Evolutionary conservation across 345 rosid species (phyloP).

Genomic region (Physaria fendleri): DNA sequence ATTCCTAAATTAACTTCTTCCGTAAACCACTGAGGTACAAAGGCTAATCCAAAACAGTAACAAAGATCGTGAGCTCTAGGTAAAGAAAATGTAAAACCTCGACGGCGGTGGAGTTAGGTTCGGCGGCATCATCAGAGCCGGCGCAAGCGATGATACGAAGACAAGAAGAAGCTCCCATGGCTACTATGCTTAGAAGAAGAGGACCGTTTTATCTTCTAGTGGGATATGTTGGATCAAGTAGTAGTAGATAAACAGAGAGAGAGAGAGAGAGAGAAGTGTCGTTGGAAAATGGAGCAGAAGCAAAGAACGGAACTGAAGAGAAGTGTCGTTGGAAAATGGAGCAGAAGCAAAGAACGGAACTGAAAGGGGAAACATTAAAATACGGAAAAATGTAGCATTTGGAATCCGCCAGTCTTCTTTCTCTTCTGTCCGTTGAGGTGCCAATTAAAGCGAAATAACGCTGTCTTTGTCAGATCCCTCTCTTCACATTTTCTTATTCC

Average conservation of each 20-base stretch:
- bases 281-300: constrained; percentile 29
- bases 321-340: constrained; percentile 27
- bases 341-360: constrained; percentile 19
- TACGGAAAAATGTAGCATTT: constrained; percentile 10
- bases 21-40: neutral
- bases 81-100: constrained; percentile 27
- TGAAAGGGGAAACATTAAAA: constrained; percentile 6
- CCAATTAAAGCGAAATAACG: constrained; percentile 25
- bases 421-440: constrained; percentile 32
- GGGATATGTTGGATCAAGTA: neutral
- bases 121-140: constrained; percentile 45
- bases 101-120: constrained; percentile 33
- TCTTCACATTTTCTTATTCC: constrained; percentile 12
- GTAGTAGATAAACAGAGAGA: too few relatives aligned
- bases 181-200: neutral
- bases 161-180: constrained; percentile 69
- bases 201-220: constrained; percentile 24
- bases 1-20: constrained; percentile 11
- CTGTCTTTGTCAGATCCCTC: constrained; percentile 30
- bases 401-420: constrained; percentile 37
- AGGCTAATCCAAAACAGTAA: neutral
- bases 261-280: too few relatives aligned
- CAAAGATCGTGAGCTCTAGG: neutral
- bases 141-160: constrained; percentile 71
- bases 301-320: constrained; percentile 17